Evolutionary conservation across 768 basidiomycete species (phyloP).

Genomic region (Hemileccinum impolitum): DNA sequence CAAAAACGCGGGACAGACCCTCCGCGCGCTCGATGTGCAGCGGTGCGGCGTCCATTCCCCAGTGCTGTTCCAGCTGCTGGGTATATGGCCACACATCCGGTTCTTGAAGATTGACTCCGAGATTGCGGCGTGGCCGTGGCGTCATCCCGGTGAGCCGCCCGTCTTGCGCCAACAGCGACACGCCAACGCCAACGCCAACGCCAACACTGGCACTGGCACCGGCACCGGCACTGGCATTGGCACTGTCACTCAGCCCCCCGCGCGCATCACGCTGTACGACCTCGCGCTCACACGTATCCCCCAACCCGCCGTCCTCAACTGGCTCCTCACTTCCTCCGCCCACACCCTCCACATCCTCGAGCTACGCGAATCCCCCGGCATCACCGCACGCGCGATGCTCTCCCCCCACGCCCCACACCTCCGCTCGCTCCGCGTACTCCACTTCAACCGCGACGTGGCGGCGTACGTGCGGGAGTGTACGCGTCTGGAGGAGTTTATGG

Average conservation of each 20-base stretch:
- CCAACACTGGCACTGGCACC: too few relatives aligned
- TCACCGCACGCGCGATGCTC: conserved; percentile 7
- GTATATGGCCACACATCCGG: conserved; percentile 34
- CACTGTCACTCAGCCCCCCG: conserved; percentile 3
- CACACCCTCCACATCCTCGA: conserved; percentile 39
- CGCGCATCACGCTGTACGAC: conserved; percentile 36
- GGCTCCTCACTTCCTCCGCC: conserved; percentile 38
- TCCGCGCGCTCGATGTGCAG: conserved; percentile 34
- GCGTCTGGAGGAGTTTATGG: conserved; percentile 38
- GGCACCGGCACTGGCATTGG: too few relatives aligned
- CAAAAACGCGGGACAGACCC: conserved; percentile 15
- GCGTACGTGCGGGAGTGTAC: conserved; percentile 36
- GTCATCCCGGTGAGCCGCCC: conserved; percentile 3
- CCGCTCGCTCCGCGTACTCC: conserved; percentile 42
- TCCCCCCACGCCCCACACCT: conserved; percentile 30
- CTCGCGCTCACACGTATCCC: conserved; percentile 37
- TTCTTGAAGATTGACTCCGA: conserved; percentile 29
- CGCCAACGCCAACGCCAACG: too few relatives aligned
- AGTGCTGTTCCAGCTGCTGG: conserved; percentile 40
- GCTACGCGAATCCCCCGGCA: conserved; percentile 31
- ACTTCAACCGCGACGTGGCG: conserved; percentile 31
- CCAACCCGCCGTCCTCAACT: conserved; percentile 29
- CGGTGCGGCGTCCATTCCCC: conserved; percentile 40
- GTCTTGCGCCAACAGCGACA: conserved; percentile 4
- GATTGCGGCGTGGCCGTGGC: not conserved